A percentile compares a stretch with the other conserved stretches of the same genome.
phyloP scores from a whole-genome alignment of 371 early-diverging fungal species.

The Circinella umbellata region DNA sequence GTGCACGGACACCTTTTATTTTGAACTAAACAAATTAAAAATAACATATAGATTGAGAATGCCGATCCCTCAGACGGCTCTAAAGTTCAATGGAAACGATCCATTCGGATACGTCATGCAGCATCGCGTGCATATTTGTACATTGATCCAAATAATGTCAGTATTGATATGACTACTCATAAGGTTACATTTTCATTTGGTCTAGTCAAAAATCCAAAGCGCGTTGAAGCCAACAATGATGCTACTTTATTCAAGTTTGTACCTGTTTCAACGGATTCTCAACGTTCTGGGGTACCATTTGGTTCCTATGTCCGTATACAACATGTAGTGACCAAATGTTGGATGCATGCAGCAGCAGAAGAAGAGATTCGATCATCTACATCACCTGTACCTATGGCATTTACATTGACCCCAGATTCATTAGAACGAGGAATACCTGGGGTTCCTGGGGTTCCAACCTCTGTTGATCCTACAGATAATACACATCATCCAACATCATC shows the following conservation, averaged over 20 bases:
- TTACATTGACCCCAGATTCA: slow-evolving; percentile 24
- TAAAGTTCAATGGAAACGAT: slow-evolving; percentile 43
- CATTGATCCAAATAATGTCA: slow-evolving; percentile 47
- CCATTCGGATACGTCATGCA: slow-evolving; percentile 53
- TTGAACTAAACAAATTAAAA: neutral
- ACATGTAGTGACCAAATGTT: slow-evolving; percentile 53
- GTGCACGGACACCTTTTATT: neutral
- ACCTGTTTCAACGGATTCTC: slow-evolving; percentile 32
- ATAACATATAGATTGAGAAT: slow-evolving; percentile 36
- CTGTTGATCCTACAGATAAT: neutral
- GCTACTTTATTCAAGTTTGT: slow-evolving; percentile 42
- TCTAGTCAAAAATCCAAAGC: slow-evolving; percentile 32
- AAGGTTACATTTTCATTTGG: slow-evolving; percentile 39
- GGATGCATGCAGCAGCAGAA: slow-evolving; percentile 49
- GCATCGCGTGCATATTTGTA: slow-evolving; percentile 49
- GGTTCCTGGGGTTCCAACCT: neutral
- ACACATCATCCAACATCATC: slow-evolving; percentile 4
- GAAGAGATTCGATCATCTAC: slow-evolving; percentile 16
- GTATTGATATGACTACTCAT: slow-evolving; percentile 41
- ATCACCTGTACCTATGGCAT: slow-evolving; percentile 20
- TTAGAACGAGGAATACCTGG: neutral
- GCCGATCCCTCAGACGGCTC: slow-evolving; percentile 38
- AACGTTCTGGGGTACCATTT: slow-evolving; percentile 24
- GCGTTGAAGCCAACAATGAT: slow-evolving; percentile 33
- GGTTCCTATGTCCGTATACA: slow-evolving; percentile 53